phyloP scores from a whole-genome alignment of 352 stramenopile species.

The Chrysophaeum taylorii region DNA sequence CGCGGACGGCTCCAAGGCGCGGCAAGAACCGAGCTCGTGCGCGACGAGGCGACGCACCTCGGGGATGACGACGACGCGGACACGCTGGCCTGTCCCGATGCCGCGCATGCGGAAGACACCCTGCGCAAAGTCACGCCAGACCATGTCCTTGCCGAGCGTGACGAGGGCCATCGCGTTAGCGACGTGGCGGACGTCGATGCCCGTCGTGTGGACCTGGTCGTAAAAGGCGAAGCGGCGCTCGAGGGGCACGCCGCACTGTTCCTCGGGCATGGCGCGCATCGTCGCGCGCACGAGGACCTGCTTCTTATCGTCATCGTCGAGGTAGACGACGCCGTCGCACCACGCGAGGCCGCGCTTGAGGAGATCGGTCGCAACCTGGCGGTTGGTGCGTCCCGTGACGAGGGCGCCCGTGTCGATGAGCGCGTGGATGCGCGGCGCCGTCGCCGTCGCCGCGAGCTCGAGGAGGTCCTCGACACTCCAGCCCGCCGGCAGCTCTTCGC shows the following conservation, averaged over 20 bases:
- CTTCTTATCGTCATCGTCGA: constrained; percentile 69
- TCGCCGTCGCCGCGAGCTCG: background rate
- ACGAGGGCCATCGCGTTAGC: constrained; percentile 70
- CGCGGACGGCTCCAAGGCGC: no score
- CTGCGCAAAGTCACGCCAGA: constrained; percentile 66
- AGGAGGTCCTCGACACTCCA: background rate
- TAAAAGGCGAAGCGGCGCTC: constrained; percentile 80
- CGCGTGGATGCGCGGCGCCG: constrained; percentile 54
- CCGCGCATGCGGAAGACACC: constrained; percentile 78
- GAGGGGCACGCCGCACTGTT: constrained; percentile 65
- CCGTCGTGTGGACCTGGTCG: constrained; percentile 81
- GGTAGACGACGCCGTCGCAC: constrained; percentile 78
- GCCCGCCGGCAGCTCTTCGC: background rate
- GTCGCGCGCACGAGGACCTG: constrained; percentile 75
- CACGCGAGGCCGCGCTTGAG: constrained; percentile 53
- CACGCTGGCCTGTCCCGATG: constrained; percentile 70
- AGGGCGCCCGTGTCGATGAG: constrained; percentile 78
- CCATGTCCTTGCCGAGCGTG: constrained; percentile 82
- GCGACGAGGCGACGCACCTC: constrained; percentile 56
- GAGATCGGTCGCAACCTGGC: constrained; percentile 67
- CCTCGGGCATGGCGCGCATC: constrained; percentile 62
- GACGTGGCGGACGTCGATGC: constrained; percentile 80
- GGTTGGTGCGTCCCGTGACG: constrained; percentile 75
- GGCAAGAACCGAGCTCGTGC: constrained; percentile 8
- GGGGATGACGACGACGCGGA: constrained; percentile 73